phyloP scores from a whole-genome alignment of 2,329 filamentous ascomycete species.

The Neofusicoccum sp. region DNA sequence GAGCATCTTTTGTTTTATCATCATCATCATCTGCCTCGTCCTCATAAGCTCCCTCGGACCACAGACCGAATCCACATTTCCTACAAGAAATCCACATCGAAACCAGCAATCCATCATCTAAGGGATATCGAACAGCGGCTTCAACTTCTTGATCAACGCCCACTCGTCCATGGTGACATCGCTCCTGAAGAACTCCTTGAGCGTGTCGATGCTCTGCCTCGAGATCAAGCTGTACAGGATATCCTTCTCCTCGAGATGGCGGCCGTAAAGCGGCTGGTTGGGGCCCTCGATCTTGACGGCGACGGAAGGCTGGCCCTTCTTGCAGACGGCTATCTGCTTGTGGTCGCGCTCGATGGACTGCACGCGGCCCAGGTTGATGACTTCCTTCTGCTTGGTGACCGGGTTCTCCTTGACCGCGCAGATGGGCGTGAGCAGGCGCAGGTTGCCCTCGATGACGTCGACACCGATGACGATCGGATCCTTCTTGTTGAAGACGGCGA shows the following conservation, averaged over 20 bases:
- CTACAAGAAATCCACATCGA: neutral
- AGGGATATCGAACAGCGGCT: conserved; percentile 87
- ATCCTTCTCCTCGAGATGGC: conserved; percentile 92
- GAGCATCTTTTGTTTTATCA: neutral
- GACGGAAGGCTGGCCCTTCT: conserved; percentile 95
- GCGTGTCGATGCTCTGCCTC: conserved; percentile 83
- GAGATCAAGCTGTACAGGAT: conserved; percentile 85
- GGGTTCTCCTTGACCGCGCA: conserved; percentile 82
- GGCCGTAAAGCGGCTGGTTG: conserved; percentile 91
- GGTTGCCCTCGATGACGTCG: conserved; percentile 87
- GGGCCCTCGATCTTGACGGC: conserved; percentile 96
- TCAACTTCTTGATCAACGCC: conserved; percentile 91
- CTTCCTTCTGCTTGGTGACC: conserved; percentile 78
- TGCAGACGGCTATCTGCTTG: conserved; percentile 89
- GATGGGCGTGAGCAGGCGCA: conserved; percentile 87
- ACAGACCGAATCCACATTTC: neutral
- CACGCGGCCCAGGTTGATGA: conserved; percentile 87
- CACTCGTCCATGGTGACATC: conserved; percentile 94
- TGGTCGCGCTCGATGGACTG: conserved; percentile 96
- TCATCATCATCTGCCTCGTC: neutral
- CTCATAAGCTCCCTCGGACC: neutral
- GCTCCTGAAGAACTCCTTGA: conserved; percentile 92
- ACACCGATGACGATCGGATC: conserved; percentile 93
- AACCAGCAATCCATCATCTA: conserved; percentile 36
- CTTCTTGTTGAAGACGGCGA: conserved; percentile 98